Base-by-base conservation (phyloP, 2,329 filamentous ascomycete genomes). In the Calonectria honghensis region DNA sequence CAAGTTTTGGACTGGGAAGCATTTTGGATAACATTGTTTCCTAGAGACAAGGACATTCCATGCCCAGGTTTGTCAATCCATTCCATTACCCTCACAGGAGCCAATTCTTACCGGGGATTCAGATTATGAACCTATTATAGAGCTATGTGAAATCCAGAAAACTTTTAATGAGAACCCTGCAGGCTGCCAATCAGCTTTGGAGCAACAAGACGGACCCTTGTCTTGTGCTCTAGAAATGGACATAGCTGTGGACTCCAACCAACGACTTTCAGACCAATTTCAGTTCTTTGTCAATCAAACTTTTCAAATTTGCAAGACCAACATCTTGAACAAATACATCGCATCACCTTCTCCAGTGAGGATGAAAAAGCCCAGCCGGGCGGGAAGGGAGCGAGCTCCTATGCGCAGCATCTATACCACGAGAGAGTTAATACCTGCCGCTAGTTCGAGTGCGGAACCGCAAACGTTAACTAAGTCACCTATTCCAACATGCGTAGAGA, bases 91-190 rank as follows among this genome's bases (percentile, higher is more conserved):
- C 5, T 14, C 6, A 14, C 24, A 37, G 20, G 6, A 16, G 10
- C 20, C 20, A 37, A 59, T 6, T 7, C 32, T 59, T 9, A 59
- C 20, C 31, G 13, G 16, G 6, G 1, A 3, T n/a, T 37, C 13
- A 37, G 54, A 59, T 59, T 59, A 24, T 24, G 54, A 59, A 16
- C 54, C 54, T 16, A 20, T 59, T 3, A 37, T 59, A 24, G 54
- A 59, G 32, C 54, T 59, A 24, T 37, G 20, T 6, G 54, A 59
- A 24, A 13, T 59, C 13, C 20, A 59, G 16, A 59, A 37, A 37
- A 37, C 20, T 6, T 37, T 37, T 7, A 14, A 59, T 6, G 54
- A 59, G 20, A 4, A 37, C n/a, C 11, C 35, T 10, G 11, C 14
- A 20, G 35, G 11, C 31, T 32, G 1, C 5, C 31, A 20, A 20